Evolutionary conservation across 164 flowering plant species (phyloP), one percentile per base, ranked within the genome.

Genomic region (Vitis rotundifolia): DNA sequence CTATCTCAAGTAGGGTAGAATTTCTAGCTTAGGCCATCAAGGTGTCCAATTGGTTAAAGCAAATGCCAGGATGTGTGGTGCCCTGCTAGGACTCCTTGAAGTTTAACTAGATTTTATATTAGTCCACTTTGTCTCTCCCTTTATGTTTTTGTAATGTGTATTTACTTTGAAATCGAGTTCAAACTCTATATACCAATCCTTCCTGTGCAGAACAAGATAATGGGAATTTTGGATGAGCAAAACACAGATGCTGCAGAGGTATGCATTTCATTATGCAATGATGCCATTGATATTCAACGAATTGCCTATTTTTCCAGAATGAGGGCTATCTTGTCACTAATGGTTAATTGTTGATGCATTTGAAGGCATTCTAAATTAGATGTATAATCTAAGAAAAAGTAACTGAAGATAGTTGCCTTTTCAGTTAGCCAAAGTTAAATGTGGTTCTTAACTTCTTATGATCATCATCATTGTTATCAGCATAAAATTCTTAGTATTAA

Each of bases 221-320:
- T 19, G 55, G 79, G 70, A 55, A 6, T 62, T 47, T 22, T 61
- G 56, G 71, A 47, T 26, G 73, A 68, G 54, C 64, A 53, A 58
- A 73, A 63, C 29, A 61, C 78, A 18, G 75, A 67, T 49, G 78
- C 67, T 57, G 82, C 71, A 61, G 83, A 77, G 81, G 85, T 85
- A 68, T 15, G 9, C 48, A 63, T 8, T 54, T 64, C 8, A 16
- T 68, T n/a, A 13, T 77, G 60, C 22, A 50, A 26, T 56, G 22
- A 66, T 50, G 64, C 64, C 5, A 47, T 19, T 29, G 14, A 19
- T 53, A n/a, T 66, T 29, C 16, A 66, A 9, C 1, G 37, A 54
- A 29, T 14, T 29, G 22, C 28, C 55, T 66, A 37, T 66, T 3
- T 12, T 28, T 44, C 12, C 37, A 55, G 8, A n/a, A n/a, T 53